Evolutionary conservation across 2,329 filamentous ascomycete species (phyloP).

Genomic region (Onygenales sp.): DNA sequence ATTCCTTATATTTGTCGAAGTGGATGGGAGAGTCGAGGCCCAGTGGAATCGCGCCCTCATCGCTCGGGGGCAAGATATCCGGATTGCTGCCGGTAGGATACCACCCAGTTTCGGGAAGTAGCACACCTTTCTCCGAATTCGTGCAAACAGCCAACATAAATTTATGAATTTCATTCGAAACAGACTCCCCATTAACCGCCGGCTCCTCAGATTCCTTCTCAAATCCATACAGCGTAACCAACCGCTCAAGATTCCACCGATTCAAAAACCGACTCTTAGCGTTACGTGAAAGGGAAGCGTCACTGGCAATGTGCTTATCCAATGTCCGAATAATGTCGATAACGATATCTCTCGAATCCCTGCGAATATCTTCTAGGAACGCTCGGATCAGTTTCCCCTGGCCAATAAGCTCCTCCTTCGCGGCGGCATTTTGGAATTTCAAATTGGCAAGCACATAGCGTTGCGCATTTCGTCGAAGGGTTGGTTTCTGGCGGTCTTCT

Average conservation of each 20-base stretch:
- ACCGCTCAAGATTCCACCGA: constrained; percentile 59
- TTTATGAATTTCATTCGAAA: constrained; percentile 62
- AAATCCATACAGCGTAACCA: constrained; percentile 61
- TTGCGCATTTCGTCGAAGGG: constrained; percentile 72
- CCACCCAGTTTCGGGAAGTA: constrained; percentile 70
- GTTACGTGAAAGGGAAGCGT: constrained; percentile 62
- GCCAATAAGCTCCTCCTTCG: constrained; percentile 72
- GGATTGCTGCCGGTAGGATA: constrained; percentile 65
- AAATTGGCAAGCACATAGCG: constrained; percentile 72
- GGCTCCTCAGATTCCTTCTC: constrained; percentile 38
- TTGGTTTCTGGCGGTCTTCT: constrained; percentile 62
- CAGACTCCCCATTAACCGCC: constrained; percentile 29
- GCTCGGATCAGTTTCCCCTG: constrained; percentile 60
- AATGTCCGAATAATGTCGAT: constrained; percentile 64
- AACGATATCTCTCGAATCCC: constrained; percentile 67
- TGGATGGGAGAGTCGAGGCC: constrained; percentile 62
- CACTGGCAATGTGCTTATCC: constrained; percentile 61
- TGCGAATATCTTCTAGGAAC: constrained; percentile 66
- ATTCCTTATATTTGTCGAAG: constrained; percentile 56
- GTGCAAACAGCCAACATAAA: constrained; percentile 72
- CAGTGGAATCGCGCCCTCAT: constrained; percentile 47
- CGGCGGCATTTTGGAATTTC: constrained; percentile 64
- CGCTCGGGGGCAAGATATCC: constrained; percentile 40
- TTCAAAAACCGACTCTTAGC: constrained; percentile 69
- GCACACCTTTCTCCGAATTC: constrained; percentile 59